Conservation (phyloP, 345 rosid genomes). For the Populus alba region DNA sequence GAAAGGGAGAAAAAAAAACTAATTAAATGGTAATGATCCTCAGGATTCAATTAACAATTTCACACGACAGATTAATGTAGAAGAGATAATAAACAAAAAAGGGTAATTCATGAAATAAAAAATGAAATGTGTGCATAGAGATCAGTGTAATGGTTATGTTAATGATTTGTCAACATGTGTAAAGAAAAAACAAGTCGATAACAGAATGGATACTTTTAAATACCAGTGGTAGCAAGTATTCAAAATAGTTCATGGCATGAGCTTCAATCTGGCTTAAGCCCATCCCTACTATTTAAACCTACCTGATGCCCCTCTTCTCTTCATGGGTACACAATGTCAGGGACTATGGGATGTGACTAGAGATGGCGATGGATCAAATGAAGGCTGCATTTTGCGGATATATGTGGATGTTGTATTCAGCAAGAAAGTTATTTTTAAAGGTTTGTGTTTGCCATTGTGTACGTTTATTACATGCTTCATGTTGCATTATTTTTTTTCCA, state of each 20-base stretch:
- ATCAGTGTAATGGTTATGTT: background rate
- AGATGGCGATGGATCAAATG: constrained; percentile 49
- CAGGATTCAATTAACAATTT: background rate
- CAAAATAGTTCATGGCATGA: background rate
- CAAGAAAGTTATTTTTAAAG: constrained; percentile 90
- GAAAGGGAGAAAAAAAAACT: background rate
- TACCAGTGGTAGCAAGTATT: background rate
- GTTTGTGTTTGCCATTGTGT: constrained; percentile 34
- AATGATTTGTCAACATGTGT: too few relatives aligned
- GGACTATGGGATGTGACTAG: constrained; percentile 75
- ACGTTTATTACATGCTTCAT: background rate
- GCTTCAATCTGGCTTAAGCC: background rate
- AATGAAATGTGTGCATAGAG: background rate
- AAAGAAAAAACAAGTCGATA: background rate
- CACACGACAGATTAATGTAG: background rate
- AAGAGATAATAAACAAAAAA: background rate
- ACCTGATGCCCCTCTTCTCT: background rate
- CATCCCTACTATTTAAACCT: too few relatives aligned
- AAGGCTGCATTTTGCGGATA: constrained; percentile 61
- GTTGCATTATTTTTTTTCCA: background rate
- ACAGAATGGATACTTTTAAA: background rate
- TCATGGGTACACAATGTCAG: constrained; percentile 34
- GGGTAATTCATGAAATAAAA: background rate
- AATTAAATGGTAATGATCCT: background rate
- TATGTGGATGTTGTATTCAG: constrained; percentile 76